phyloP scores from a whole-genome alignment of 1,284 basidiomycete genomes.

The Sutorius eximius region DNA sequence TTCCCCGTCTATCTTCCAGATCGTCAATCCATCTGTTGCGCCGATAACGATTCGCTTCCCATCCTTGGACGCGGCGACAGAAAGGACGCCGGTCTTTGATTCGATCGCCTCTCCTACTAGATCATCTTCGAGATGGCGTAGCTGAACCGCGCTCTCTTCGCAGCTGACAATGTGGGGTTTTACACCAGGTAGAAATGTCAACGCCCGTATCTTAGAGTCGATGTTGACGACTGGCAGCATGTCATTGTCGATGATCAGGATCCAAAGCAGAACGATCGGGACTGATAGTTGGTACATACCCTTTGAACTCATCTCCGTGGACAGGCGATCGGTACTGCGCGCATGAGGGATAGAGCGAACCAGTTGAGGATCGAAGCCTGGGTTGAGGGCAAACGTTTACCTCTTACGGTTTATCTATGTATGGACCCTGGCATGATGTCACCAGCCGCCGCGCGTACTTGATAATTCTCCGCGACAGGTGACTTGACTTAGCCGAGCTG shows the following conservation, averaged over 20 bases:
- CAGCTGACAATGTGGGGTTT: conserved; percentile 7
- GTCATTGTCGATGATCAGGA: background rate
- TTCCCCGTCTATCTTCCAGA: conserved; percentile 8
- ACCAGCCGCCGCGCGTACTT: conserved; percentile 5
- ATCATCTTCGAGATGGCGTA: conserved; percentile 5
- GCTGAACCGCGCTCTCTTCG: conserved; percentile 9
- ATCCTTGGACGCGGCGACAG: conserved; percentile 14
- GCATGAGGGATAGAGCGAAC: background rate
- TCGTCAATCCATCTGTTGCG: conserved; percentile 7
- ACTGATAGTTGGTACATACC: background rate
- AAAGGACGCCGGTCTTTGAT: conserved; percentile 1
- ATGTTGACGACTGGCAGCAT: conserved; percentile 1
- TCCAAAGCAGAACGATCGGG: background rate
- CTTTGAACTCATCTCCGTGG: conserved; percentile 2
- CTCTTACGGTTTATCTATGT: conserved; percentile 1
- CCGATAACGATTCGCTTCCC: conserved; percentile 14
- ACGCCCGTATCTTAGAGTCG: conserved; percentile 15
- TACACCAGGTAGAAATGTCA: conserved; percentile 12
- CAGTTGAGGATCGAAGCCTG: background rate
- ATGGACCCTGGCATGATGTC: background rate
- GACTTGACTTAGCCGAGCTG: background rate
- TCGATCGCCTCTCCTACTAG: conserved; percentile 16
- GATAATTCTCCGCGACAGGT: background rate
- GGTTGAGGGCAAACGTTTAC: background rate
- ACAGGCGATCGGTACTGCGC: background rate